These are phyloP conservation scores for Oenanthe javanica DNA, from an alignment of 140 eudicot species.

Conservation along the genomic window DNA sequence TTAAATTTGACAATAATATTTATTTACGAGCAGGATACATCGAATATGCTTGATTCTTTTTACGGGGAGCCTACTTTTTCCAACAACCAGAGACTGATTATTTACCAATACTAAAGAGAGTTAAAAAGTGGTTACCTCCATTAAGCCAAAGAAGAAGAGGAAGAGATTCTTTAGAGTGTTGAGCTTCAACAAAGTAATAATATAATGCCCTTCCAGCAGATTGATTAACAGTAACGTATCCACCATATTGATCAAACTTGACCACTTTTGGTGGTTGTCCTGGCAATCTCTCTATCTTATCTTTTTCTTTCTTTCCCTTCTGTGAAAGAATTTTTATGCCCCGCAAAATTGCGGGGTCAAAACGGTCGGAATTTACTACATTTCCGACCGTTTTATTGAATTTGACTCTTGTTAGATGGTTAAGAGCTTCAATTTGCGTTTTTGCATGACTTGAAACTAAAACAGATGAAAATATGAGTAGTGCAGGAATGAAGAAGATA, in stretches of 20 bases:
- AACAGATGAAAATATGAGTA: constrained; percentile 2
- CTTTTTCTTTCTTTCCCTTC: constrained; percentile 43
- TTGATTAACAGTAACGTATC: constrained; percentile 60
- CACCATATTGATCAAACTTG: constrained; percentile 67
- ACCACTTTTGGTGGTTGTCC: constrained; percentile 58
- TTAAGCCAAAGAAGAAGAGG: constrained; percentile 96
- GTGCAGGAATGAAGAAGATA: constrained; percentile 14
- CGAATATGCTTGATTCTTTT: background rate
- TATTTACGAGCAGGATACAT: background rate
- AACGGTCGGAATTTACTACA: constrained; percentile 27
- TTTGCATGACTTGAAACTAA: constrained; percentile 26
- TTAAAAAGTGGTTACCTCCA: constrained; percentile 53
- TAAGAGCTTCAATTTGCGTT: constrained; percentile 40
- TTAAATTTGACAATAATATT: too few relatives aligned
- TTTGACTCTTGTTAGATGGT: constrained; percentile 31
- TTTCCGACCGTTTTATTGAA: constrained; percentile 28
- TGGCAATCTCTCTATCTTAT: constrained; percentile 51
- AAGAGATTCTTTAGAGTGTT: constrained; percentile 24
- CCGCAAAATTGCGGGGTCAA: constrained; percentile 17
- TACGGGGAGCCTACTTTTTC: background rate
- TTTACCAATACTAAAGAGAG: background rate
- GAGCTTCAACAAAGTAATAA: constrained; percentile 80
- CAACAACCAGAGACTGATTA: too few relatives aligned
- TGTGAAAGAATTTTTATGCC: constrained; percentile 14
- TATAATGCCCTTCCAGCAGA: constrained; percentile 63